Evolutionary conservation across 805 yeast species (phyloP), one percentile per base, ranked within the genome.

Genomic region (Candida pseudoglaebosa): DNA sequence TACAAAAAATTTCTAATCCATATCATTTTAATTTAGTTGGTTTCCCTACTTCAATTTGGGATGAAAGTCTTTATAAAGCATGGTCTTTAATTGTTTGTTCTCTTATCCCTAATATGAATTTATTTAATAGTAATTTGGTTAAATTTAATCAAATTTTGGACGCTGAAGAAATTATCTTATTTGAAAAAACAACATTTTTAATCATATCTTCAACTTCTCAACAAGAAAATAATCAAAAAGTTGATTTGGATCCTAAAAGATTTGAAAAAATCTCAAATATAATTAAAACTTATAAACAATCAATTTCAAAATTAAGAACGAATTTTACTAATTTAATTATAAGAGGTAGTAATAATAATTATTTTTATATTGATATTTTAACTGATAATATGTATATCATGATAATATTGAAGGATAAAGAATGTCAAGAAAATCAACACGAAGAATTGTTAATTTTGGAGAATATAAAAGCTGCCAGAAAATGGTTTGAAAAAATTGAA

Each of bases 71-170:
- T 42, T 93, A 91, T 59, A 90, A 85, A 59, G 99, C 99, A 1
- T 93, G 99, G 99, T 86, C 96, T 2, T 85, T 82, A 36, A 91
- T 93, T 43, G 97, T 93, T 24, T 90, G 98, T 55, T 84, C 96
- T 2, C 71, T 93, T 48, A 91, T 93, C 41, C 97, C 99, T 10
- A 91, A 93, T 53, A 90, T 91, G 77, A 73, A 78, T 28, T 64
- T 80, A 12, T 84, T 88, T 53, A 91, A 91, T 59, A 76, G 76
- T 41, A 84, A 86, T 54, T 68, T 93, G 43, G 64, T 80, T 34
- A 81, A 79, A 49, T 77, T 93, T 54, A 85, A 89, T 47, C 68
- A 73, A 17, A 75, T 86, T 13, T 65, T 89, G 40, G 82, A 84
- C 45, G 96, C 96, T 0, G 85, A 84, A 49, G 98, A 91, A 54